Evolutionary conservation across 106 monocot species (phyloP).

Genomic region (Posidonia australis): DNA sequence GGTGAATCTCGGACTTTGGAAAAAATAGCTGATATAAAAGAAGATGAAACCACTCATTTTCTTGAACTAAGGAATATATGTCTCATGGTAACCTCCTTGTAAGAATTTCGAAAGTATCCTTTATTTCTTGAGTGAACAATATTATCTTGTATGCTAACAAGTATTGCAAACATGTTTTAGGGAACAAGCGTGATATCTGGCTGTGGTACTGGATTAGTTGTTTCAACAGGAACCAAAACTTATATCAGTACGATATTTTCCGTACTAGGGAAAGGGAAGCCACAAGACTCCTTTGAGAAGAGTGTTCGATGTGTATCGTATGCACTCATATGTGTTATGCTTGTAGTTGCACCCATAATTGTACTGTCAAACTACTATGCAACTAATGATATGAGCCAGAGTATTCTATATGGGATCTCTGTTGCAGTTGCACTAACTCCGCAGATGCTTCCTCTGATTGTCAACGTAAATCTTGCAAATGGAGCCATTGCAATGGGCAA

Average conservation of each 20-base stretch:
- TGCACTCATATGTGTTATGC: constrained; percentile 27
- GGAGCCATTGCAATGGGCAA: constrained; percentile 38
- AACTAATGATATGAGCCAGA: constrained; percentile 4
- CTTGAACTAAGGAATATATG: constrained; percentile 44
- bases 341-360: constrained; percentile 16
- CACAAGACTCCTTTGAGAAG: constrained; percentile 29
- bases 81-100: constrained; percentile 17
- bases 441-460: constrained; percentile 45
- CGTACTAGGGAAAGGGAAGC: constrained; percentile 16
- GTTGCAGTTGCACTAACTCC: constrained; percentile 35
- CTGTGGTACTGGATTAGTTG: constrained; percentile 26
- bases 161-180: constrained; percentile 1
- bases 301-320: constrained; percentile 26
- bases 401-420: constrained; percentile 38
- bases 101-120: no score
- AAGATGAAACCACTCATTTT: constrained; percentile 23
- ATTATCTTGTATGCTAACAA: no score
- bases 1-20: constrained; percentile 32
- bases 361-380: constrained; percentile 5
- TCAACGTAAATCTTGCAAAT: constrained; percentile 40
- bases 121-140: no score
- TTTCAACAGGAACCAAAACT: constrained; percentile 21
- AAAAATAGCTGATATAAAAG: constrained; percentile 23
- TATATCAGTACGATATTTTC: constrained; percentile 35
- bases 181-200: constrained; percentile 37